A percentile compares a stretch with the other conserved stretches of the same genome.
These are phyloP conservation scores for Aotearoamyces nothofagi DNA, from an alignment of 2,329 filamentous ascomycete genomes.

Conservation along the genomic window DNA sequence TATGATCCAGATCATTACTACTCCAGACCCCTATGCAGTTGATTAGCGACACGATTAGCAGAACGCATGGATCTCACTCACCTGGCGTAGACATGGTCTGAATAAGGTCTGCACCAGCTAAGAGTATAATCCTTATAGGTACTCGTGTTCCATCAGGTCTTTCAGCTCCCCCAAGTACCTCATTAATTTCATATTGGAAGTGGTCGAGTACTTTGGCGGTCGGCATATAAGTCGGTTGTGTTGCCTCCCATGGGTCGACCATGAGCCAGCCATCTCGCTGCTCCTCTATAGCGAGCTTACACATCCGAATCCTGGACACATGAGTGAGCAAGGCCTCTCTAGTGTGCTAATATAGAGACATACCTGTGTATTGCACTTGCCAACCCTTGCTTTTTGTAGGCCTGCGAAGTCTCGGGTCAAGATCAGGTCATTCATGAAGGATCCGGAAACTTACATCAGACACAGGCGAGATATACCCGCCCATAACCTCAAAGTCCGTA, in stretches of 20 bases:
- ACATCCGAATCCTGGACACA: slow-evolving; percentile 57
- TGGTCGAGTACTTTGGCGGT: slow-evolving; percentile 85
- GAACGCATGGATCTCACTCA: no score
- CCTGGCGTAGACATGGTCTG: slow-evolving; percentile 46
- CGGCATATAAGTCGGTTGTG: slow-evolving; percentile 70
- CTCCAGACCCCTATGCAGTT: slow-evolving; percentile 70
- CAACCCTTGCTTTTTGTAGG: slow-evolving; percentile 70
- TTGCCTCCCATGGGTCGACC: slow-evolving; percentile 83
- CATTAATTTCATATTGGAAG: slow-evolving; percentile 81
- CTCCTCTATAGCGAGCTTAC: slow-evolving; percentile 55
- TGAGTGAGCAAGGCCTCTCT: neutral
- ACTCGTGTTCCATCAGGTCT: slow-evolving; percentile 50
- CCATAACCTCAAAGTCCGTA: slow-evolving; percentile 72
- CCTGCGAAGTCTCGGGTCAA: no score
- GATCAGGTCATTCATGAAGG: no score
- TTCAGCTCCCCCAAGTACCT: slow-evolving; percentile 58
- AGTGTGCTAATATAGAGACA: neutral
- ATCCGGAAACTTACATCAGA: no score
- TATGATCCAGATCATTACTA: slow-evolving; percentile 68
- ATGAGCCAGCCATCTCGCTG: slow-evolving; percentile 66
- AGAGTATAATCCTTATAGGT: slow-evolving; percentile 51
- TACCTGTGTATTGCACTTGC: slow-evolving; percentile 56
- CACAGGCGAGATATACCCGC: slow-evolving; percentile 72
- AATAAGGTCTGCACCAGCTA: slow-evolving; percentile 66
- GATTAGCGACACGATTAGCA: neutral